Percentiles rank a stretch among this genome's conserved stretches.
phyloP scores from a whole-genome alignment of 306 rosid species.

The Fragaria ananassa region DNA sequence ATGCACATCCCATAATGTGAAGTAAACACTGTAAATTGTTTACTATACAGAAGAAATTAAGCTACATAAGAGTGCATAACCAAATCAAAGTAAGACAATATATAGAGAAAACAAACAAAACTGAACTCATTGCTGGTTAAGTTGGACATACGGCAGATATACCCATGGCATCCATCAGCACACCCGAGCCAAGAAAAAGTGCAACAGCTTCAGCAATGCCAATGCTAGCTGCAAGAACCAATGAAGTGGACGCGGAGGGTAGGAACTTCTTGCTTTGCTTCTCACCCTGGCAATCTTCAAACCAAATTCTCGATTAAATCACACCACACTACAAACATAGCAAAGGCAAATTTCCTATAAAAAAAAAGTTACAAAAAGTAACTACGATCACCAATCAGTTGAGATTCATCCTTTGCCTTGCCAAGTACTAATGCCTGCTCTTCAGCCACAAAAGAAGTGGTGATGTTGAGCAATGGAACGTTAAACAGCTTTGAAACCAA shows the following conservation, averaged over 20 bases:
- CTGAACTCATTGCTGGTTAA: slow-evolving; percentile 21
- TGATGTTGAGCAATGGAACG: slow-evolving; percentile 71
- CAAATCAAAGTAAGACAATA: background rate
- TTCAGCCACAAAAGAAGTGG: slow-evolving; percentile 95
- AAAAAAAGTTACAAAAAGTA: slow-evolving; percentile 7
- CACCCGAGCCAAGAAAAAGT: slow-evolving; percentile 72
- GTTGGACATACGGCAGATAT: slow-evolving; percentile 81
- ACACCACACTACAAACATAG: background rate
- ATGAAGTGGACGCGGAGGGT: slow-evolving; percentile 77
- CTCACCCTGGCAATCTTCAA: slow-evolving; percentile 37
- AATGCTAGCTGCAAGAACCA: slow-evolving; percentile 76
- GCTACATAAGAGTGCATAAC: background rate
- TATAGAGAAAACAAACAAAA: background rate
- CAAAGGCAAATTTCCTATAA: background rate
- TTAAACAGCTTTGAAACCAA: slow-evolving; percentile 80
- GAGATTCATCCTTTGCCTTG: slow-evolving; percentile 30
- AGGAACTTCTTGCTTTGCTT: slow-evolving; percentile 52
- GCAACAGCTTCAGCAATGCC: slow-evolving; percentile 82
- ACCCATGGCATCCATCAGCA: slow-evolving; percentile 82
- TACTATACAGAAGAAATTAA: background rate
- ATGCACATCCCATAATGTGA: background rate
- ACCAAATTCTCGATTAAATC: slow-evolving; percentile 14
- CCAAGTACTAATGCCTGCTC: slow-evolving; percentile 53
- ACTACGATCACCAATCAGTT: slow-evolving; percentile 37
- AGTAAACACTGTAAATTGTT: too few relatives aligned